A percentile compares a stretch with the other conserved stretches of the same genome.
Evolutionary conservation across 1,284 basidiomycete species (phyloP).

Genomic region (Sparassis latifolia): DNA sequence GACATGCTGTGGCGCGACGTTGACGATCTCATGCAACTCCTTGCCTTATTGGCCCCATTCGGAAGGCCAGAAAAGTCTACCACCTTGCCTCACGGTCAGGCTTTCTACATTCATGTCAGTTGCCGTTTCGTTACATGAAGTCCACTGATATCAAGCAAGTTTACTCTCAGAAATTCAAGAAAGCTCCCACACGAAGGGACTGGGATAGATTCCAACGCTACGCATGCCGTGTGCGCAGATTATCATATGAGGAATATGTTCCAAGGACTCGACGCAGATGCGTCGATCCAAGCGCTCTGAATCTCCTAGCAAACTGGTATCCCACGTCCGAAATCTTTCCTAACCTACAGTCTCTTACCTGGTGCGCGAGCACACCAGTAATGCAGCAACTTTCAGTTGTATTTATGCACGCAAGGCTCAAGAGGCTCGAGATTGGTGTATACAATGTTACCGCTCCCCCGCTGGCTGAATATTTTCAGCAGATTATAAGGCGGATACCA

Average conservation of each 20-base stretch:
- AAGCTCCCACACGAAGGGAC: constrained; percentile 37
- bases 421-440: constrained; percentile 25
- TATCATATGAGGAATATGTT: constrained; percentile 18
- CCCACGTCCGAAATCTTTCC: constrained; percentile 47
- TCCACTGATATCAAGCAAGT: background rate
- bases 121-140: background rate
- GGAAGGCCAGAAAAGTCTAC: constrained; percentile 11
- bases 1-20: constrained; percentile 23
- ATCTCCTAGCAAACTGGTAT: constrained; percentile 45
- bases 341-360: constrained; percentile 42
- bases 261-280: constrained; percentile 9
- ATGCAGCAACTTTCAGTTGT: constrained; percentile 26
- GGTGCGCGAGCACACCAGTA: constrained; percentile 21
- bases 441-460: constrained; percentile 17
- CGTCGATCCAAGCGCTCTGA: constrained; percentile 29
- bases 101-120: constrained; percentile 2
- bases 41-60: constrained; percentile 40
- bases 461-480: constrained; percentile 32
- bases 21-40: constrained; percentile 34
- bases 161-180: constrained; percentile 32
- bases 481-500: constrained; percentile 41
- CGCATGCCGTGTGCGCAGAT: constrained; percentile 40
- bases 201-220: constrained; percentile 54
- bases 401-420: constrained; percentile 36
- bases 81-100: background rate